Evolutionary conservation across 2,329 filamentous ascomycete genomes (phyloP).

Genomic region (Phyllosticta paracitricarpa): DNA sequence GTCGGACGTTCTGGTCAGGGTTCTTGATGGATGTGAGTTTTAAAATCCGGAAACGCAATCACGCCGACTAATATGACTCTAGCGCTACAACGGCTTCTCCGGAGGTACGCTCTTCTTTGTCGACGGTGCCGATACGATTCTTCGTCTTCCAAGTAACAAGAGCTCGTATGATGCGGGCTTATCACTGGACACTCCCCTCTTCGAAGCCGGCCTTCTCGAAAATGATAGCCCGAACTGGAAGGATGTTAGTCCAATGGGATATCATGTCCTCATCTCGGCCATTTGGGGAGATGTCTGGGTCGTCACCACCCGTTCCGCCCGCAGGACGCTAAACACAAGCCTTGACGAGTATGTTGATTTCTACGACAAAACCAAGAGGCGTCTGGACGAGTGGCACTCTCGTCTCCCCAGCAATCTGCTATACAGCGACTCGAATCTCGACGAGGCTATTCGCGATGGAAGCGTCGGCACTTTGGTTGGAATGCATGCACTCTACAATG

Average conservation of each 20-base stretch:
- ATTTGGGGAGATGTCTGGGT: constrained; percentile 57
- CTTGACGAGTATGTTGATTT: constrained; percentile 36
- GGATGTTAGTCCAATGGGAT: constrained; percentile 43
- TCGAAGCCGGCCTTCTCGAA: constrained; percentile 43
- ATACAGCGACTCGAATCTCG: constrained; percentile 49
- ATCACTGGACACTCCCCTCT: constrained; percentile 49
- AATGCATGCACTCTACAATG: constrained; percentile 58
- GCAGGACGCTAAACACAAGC: constrained; percentile 8
- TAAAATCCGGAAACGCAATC: constrained; percentile 2
- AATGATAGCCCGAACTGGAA: constrained; percentile 19
- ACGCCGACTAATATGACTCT: constrained; percentile 15
- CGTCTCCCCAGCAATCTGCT: constrained; percentile 46
- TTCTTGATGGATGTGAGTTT: constrained; percentile 55
- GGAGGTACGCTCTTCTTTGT: constrained; percentile 44
- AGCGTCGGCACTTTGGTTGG: constrained; percentile 51
- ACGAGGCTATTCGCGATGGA: constrained; percentile 42
- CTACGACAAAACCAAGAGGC: constrained; percentile 41
- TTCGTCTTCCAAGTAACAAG: constrained; percentile 54
- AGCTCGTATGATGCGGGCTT: constrained; percentile 52
- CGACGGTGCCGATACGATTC: constrained; percentile 54
- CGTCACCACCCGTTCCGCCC: constrained; percentile 44
- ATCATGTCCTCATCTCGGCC: constrained; percentile 52
- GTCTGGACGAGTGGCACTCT: constrained; percentile 49
- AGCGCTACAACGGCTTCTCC: constrained; percentile 51
- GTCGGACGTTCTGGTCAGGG: constrained; percentile 63